Percentiles rank a stretch among this genome's conserved stretches.
phyloP scores from a whole-genome alignment of 441 rosid species.

The Arabidopsis hybrid region DNA sequence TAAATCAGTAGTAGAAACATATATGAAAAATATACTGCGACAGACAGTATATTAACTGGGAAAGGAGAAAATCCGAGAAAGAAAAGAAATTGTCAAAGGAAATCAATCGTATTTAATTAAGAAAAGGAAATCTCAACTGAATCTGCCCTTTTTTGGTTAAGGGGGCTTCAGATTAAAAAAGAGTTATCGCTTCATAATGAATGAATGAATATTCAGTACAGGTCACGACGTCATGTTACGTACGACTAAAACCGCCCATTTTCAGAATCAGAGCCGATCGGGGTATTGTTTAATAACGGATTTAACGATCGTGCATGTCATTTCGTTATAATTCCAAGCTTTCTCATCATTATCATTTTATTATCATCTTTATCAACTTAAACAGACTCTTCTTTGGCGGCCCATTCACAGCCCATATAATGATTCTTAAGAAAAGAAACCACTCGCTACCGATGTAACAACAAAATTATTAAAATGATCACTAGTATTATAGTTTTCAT shows the following conservation, averaged over 20 bases:
- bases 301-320: slow-evolving; percentile 44
- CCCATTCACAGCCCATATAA: neutral
- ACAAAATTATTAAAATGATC: neutral
- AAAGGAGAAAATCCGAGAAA: too few relatives aligned
- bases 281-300: slow-evolving; percentile 15
- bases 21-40: neutral
- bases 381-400: too few relatives aligned
- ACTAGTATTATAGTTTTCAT: neutral
- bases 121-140: slow-evolving; percentile 32
- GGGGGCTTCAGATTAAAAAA: slow-evolving; percentile 24
- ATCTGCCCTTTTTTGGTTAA: slow-evolving; percentile 11
- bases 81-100: too few relatives aligned
- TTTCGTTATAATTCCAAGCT: slow-evolving; percentile 15
- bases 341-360: neutral
- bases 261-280: neutral
- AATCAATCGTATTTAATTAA: neutral
- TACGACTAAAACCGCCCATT: slow-evolving; percentile 28
- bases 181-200: slow-evolving; percentile 15
- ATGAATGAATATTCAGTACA: slow-evolving; percentile 41
- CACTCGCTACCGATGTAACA: neutral
- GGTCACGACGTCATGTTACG: slow-evolving; percentile 21
- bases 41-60: too few relatives aligned
- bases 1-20: neutral
- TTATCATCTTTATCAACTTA: too few relatives aligned
- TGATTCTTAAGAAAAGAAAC: neutral